Evolutionary conservation across 208 protist genomes (phyloP), one percentile per base, ranked within the genome.

Genomic region (Wallacemonas rigidus): DNA sequence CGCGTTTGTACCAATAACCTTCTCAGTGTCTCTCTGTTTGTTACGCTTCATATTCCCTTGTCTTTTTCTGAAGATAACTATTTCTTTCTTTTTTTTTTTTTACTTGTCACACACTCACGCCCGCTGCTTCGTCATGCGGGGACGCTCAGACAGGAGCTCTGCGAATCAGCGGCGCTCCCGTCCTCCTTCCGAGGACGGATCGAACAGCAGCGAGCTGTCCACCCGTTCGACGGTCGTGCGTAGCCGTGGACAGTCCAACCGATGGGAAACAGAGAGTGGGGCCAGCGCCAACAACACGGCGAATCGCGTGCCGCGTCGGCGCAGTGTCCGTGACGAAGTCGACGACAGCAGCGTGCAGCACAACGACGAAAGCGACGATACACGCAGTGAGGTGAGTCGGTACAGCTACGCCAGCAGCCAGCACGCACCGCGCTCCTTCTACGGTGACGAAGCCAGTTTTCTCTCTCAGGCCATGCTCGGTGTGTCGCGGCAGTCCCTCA

Each of bases 361-460:
- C 12, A 7, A 17, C 14, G 67, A 71, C 51, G 67, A 61, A 11
- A n/a, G 6, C 11, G 47, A 58, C 67, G 60, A 65, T 35, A 9
- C 40, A n/a, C 60, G 26, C 8, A 65, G 60, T 35, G 41, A 45
- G 40, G 14, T 11, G n/a, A 65, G 60, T 41, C 60, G 60, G 8
- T 65, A 65, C 43, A 65, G 60, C 40, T 48, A 65, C 60, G 60
- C 43, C 6, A 65, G 60, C 60, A 65, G 60, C 40, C 60, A 48
- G 60, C n/a, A 9, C 60, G 9, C 9, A 8, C 40, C 15, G n/a
- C 60, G 60, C 4, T 53, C 60, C 39, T 38, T 8, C 9, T 63
- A 63, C 57, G 36, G 9, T 4, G 57, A 63, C 0, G 57, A 63
- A 38, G 38, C 57, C 36, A 63, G 57, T n/a, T 63, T 63, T n/a